Conservation (phyloP, 2,329 filamentous ascomycete genomes). For the Ophiocordyceps robertsii region DNA sequence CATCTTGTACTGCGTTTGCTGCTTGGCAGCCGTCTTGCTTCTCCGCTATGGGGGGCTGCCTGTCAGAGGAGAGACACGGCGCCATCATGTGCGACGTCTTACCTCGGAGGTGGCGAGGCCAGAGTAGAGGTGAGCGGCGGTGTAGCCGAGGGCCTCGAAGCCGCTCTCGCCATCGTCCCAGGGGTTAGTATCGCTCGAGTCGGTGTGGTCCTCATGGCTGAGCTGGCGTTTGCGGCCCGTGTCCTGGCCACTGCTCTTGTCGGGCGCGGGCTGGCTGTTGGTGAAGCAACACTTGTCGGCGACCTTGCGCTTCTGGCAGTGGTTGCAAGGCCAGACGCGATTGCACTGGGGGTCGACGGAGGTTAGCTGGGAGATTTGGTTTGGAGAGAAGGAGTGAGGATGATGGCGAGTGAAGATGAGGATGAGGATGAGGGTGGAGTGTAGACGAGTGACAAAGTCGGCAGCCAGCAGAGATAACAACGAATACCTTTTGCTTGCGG, state of each 20-base stretch:
- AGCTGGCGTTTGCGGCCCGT: slow-evolving; percentile 11
- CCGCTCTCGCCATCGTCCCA: slow-evolving; percentile 13
- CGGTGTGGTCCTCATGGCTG: slow-evolving; percentile 6
- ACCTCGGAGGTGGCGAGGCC: slow-evolving; percentile 14
- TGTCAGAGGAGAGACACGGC: neutral
- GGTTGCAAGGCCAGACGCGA: slow-evolving; percentile 25
- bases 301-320: slow-evolving; percentile 25
- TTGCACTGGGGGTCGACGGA: slow-evolving; percentile 18
- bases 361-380: neutral
- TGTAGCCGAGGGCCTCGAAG: slow-evolving; percentile 22
- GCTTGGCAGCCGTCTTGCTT: slow-evolving; percentile 5
- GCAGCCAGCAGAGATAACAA: too few relatives aligned
- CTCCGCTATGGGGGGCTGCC: slow-evolving; percentile 5
- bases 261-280: slow-evolving; percentile 8
- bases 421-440: too few relatives aligned
- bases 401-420: neutral
- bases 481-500: slow-evolving; percentile 23
- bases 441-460: too few relatives aligned
- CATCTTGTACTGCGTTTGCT: slow-evolving; percentile 8
- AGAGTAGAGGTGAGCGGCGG: slow-evolving; percentile 17
- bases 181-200: slow-evolving; percentile 8
- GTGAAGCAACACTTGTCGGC: slow-evolving; percentile 21
- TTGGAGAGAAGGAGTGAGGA: neutral
- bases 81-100: neutral
- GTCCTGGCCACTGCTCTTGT: slow-evolving; percentile 9